Evolutionary conservation across 2,329 filamentous ascomycete species (phyloP).

Genomic region (Talaromyces marneffei): DNA sequence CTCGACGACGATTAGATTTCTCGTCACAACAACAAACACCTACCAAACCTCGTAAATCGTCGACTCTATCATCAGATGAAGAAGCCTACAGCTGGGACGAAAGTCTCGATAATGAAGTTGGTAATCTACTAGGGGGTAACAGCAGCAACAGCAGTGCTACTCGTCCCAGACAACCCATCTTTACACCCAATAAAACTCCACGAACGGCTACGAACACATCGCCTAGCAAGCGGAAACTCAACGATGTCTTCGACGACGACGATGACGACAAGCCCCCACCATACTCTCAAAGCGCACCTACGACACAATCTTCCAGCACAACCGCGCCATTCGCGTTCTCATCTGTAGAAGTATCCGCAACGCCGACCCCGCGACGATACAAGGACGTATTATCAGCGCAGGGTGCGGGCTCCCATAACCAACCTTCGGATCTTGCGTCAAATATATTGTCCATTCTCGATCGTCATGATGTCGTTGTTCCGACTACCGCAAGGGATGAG

Average conservation of each 20-base stretch:
- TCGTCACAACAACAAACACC: not conserved
- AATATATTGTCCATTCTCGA: constrained; percentile 32
- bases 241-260: constrained; percentile 19
- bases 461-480: constrained; percentile 28
- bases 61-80: constrained; percentile 21
- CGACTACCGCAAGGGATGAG: constrained; percentile 30
- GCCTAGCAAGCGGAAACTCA: constrained; percentile 34
- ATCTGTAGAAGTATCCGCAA: constrained; percentile 26
- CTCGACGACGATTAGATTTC: not conserved
- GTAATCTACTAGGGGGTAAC: constrained; percentile 17
- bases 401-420: constrained; percentile 12
- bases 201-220: constrained; percentile 29
- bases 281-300: constrained; percentile 6
- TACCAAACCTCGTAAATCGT: not conserved
- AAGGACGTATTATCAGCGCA: constrained; percentile 23
- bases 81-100: constrained; percentile 36
- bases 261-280: constrained; percentile 5
- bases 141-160: not conserved
- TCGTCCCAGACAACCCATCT: constrained; percentile 17
- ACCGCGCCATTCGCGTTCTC: constrained; percentile 18
- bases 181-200: constrained; percentile 34
- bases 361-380: constrained; percentile 30
- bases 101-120: constrained; percentile 27
- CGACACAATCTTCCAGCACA: not conserved
- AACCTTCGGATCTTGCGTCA: constrained; percentile 20